These are phyloP conservation scores for Suillus subluteus DNA, from an alignment of 768 basidiomycete species.

Conservation along the genomic window DNA sequence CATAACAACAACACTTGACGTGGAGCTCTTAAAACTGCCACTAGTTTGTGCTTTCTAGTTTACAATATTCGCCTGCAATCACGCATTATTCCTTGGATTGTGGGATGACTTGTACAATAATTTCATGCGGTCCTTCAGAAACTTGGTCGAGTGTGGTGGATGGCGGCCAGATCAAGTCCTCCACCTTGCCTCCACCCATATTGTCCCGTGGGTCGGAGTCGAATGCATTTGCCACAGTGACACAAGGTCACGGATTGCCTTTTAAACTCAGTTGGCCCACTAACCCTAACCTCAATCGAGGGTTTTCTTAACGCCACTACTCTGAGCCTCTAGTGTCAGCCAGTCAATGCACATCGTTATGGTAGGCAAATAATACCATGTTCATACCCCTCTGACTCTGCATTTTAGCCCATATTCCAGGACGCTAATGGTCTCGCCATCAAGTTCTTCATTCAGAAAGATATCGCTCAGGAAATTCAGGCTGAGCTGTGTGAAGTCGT, in stretches of 20 bases:
- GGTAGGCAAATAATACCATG: not conserved
- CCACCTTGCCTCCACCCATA: not conserved
- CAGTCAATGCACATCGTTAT: constrained; percentile 13
- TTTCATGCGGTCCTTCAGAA: not conserved
- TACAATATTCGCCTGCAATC: not conserved
- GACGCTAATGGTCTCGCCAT: constrained; percentile 66
- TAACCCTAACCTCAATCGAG: constrained; percentile 39
- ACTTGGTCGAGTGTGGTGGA: not conserved
- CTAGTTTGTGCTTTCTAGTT: not conserved
- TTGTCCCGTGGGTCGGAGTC: not conserved
- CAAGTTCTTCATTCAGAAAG: constrained; percentile 87
- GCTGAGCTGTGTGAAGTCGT: constrained; percentile 77
- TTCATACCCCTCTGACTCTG: not conserved
- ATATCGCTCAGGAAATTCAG: constrained; percentile 67
- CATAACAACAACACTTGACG: constrained; percentile 5
- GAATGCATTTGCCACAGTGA: not conserved
- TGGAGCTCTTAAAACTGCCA: not conserved
- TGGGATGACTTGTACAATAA: not conserved
- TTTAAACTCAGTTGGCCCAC: constrained; percentile 11
- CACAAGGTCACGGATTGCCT: not conserved
- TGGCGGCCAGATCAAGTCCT: not conserved
- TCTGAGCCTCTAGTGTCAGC: constrained; percentile 2
- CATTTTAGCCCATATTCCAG: constrained; percentile 68
- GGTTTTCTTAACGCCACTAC: constrained; percentile 25
- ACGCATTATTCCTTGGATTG: not conserved